Base-by-base conservation (phyloP, 176 grass and related monocot species). In the Rhynchospora breviuscula region DNA sequence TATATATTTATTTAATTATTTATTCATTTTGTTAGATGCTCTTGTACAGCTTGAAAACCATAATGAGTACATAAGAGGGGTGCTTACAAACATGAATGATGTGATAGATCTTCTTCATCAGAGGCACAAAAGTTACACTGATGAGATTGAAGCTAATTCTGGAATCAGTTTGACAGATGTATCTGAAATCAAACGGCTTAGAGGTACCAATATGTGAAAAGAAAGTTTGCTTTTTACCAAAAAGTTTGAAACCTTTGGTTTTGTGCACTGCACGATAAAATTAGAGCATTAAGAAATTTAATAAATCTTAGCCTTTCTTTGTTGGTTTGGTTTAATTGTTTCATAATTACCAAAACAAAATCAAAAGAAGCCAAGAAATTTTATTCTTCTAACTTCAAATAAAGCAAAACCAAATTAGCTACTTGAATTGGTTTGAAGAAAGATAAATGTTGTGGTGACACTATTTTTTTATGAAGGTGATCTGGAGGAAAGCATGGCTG, bases 401-500 rank as follows among this genome's bases (percentile, higher is more conserved):
- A 23, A 59, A 49, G 18, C 8, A 76, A 48, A 14, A 53, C 12
- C 23, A 54, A 52, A 54, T 76, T 54, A 54, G 47, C 22, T 29
- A 19, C 72, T 56, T 52, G 49, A 22, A 29, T 52, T 33, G 48
- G 48, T 56, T 68, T 76, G 49, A 26, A 14, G 22, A 29, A 76
- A 56, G 49, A 29, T 54, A 76, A 76, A 29, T 76, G 23, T 54
- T 22, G 22, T 17, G 47, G 4, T 76, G 15, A 54, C 46, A 52
- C 19, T 26, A 14, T 75, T 12, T 76, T 2, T 56, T 29, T 2
- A 76, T 76, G 48, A 63, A 98, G 95, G 86, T 80, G 90, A 91
- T 77, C 87, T 98, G 79, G 95, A 98, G 83, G 95, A 98, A 89
- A 94, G 86, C 72, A 93, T 93, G 85, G 90, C 89, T 59, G 95